These are phyloP conservation scores for Cylindrodendrum hubeiense DNA, from an alignment of 2,329 filamentous ascomycete genomes.

Conservation along the genomic window DNA sequence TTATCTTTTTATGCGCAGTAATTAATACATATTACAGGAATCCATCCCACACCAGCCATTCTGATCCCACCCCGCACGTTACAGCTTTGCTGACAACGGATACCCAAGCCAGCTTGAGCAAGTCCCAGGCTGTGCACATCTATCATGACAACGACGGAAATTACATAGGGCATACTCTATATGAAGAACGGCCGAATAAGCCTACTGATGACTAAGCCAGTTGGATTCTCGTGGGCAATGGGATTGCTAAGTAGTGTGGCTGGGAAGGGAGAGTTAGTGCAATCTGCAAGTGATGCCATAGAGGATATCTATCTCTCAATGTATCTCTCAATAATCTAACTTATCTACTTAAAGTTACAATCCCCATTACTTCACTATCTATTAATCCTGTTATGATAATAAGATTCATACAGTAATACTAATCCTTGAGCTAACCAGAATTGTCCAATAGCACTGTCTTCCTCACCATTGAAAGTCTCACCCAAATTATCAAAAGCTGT, in stretches of 20 bases:
- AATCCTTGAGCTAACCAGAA: too few species aligned
- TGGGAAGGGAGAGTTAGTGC: not conserved
- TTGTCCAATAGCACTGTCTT: too few species aligned
- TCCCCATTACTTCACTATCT: too few species aligned
- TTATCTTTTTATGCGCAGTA: not conserved
- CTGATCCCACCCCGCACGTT: not conserved
- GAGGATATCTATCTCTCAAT: too few species aligned
- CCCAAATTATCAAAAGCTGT: too few species aligned
- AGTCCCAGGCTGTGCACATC: not conserved
- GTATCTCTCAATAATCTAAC: too few species aligned
- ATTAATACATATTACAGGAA: not conserved
- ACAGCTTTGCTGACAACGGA: not conserved
- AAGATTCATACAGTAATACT: too few species aligned
- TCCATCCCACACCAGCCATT: not conserved
- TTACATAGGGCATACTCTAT: not conserved
- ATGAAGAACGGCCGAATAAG: not conserved
- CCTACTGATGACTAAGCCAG: not conserved
- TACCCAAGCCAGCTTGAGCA: not conserved
- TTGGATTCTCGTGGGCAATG: not conserved
- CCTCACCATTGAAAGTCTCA: too few species aligned
- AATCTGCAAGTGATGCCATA: not conserved
- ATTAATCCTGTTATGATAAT: too few species aligned
- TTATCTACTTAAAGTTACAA: too few species aligned
- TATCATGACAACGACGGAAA: slow-evolving; percentile 2
- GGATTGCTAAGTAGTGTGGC: not conserved